Evolutionary conservation across 2,329 filamentous ascomycete species (phyloP).

Genomic region (Trematosphaeria pertusa): DNA sequence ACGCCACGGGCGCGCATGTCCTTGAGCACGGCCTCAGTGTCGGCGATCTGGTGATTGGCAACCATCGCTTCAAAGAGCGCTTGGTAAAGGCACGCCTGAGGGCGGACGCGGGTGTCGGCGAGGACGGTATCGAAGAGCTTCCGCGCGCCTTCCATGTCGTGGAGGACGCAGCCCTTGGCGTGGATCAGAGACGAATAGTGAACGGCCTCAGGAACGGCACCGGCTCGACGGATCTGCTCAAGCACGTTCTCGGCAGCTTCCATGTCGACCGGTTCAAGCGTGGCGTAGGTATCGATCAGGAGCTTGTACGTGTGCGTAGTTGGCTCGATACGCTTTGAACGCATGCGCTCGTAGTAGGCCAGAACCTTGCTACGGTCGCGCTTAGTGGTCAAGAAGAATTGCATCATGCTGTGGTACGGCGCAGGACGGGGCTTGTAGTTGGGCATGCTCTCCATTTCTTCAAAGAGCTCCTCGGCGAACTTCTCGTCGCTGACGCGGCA

Average conservation of each 20-base stretch:
- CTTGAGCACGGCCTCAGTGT: conserved; percentile 73
- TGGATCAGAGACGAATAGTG: conserved; percentile 97
- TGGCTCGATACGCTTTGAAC: conserved; percentile 81
- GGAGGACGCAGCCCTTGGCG: conserved; percentile 90
- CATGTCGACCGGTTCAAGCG: conserved; percentile 91
- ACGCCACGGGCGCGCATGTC: conserved; percentile 78
- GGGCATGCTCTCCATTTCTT: conserved; percentile 98
- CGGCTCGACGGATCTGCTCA: conserved; percentile 75
- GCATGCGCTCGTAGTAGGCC: conserved; percentile 94
- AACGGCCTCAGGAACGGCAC: conserved; percentile 83
- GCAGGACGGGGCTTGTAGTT: conserved; percentile 98
- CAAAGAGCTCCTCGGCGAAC: conserved; percentile 96
- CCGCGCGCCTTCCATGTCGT: conserved; percentile 85
- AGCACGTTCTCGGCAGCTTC: conserved; percentile 83
- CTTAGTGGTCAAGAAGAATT: conserved; percentile 98
- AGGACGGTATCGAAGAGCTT: conserved; percentile 83
- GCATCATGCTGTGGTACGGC: conserved; percentile 99
- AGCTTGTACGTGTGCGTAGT: conserved; percentile 98
- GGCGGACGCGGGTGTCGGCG: conserved; percentile 68
- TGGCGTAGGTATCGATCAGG: conserved; percentile 92
- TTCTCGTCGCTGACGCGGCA: conserved; percentile 98
- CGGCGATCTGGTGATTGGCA: conserved; percentile 82
- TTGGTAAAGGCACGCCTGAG: conserved; percentile 90
- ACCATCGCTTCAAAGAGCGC: conserved; percentile 97
- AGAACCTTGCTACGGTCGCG: conserved; percentile 94